Base-by-base conservation (phyloP, 139 green algal genomes). In the Coelastrella sp. region DNA sequence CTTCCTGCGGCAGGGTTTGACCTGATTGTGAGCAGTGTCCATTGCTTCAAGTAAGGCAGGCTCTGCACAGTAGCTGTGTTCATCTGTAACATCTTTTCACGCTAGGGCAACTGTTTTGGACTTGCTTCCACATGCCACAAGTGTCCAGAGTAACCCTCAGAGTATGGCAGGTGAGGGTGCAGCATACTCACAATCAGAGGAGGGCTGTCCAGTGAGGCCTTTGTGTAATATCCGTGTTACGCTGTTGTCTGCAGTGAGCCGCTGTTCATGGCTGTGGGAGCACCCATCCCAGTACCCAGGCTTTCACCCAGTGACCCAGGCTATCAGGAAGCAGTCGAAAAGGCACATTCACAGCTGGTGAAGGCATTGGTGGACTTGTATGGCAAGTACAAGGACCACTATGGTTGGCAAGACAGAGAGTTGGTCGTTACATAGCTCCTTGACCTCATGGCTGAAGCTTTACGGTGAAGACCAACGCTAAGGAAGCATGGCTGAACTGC, bases 251-350 rank as follows among this genome's bases (percentile, higher is more conserved):
- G 64, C 86, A 90, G 87, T 66, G 87, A 20, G 64, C 78, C 87
- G 7, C 78, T 91, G 64, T 82, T 91, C 47, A 91, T 91, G 87
- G 77, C 77, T 3, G 87, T 91, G 4, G 87, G 87, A 7, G 32
- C 47, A 54, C 87, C 87, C 78, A 91, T 91, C 65, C 79, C 77
- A 6, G 87, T 91, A 22, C 87, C 87, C 17, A 74, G 64, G 32
- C 20, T 91, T 4, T 10, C 57, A 19, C 87, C 64, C 19, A 19
- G 47, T 10, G 32, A 86, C 32, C 78, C 77, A 3, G 87, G 79
- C 87, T 91, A 78, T 32, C 19, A 61, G 20, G 54, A 86, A 58
- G 87, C 79, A 19, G 87, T 91, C 4, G 87, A 91, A 19, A 57
- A 59, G 32, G 87, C 79, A 65, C 87, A 91, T 23, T 8, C 32